Evolutionary conservation across 2,329 filamentous ascomycete species (phyloP).

Genomic region (Fusarium globosum): DNA sequence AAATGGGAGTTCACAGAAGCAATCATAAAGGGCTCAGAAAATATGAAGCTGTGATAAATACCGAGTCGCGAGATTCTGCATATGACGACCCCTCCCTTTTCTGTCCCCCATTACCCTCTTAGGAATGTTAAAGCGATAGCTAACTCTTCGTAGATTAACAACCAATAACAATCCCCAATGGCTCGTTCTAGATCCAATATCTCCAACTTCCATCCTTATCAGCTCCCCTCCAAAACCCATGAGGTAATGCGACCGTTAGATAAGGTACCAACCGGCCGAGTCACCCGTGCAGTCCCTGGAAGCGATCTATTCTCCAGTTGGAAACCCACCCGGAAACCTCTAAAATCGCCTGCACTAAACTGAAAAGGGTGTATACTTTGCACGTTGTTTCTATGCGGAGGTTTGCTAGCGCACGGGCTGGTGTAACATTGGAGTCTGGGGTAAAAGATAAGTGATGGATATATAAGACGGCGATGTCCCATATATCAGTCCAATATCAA

Average conservation of each 20-base stretch:
- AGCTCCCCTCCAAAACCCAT: not conserved
- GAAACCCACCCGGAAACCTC: constrained; percentile 4
- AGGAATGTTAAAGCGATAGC: not conserved
- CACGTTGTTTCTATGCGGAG: constrained; percentile 15
- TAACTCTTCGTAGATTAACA: not conserved
- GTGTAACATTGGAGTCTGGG: constrained; percentile 11
- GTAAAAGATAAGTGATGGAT: constrained; percentile 25
- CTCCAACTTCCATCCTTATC: constrained; percentile 5
- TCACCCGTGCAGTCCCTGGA: not conserved
- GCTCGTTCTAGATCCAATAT: not conserved
- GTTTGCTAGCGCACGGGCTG: constrained; percentile 9
- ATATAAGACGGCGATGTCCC: constrained; percentile 21
- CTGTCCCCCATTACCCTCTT: not conserved
- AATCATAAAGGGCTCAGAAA: not conserved
- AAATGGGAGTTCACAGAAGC: not conserved
- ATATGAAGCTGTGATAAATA: not conserved
- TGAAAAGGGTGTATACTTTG: constrained; percentile 30
- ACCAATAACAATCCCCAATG: not conserved
- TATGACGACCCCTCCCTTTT: not conserved
- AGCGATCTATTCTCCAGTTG: constrained; percentile 9
- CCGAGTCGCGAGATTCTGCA: not conserved
- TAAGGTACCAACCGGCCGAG: constrained; percentile 1
- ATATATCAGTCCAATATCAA: no score
- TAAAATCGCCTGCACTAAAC: constrained; percentile 21
- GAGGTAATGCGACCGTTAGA: constrained; percentile 10